Evolutionary conservation across 345 rosid genomes (phyloP).

Genomic region (Sapria himalayana): DNA sequence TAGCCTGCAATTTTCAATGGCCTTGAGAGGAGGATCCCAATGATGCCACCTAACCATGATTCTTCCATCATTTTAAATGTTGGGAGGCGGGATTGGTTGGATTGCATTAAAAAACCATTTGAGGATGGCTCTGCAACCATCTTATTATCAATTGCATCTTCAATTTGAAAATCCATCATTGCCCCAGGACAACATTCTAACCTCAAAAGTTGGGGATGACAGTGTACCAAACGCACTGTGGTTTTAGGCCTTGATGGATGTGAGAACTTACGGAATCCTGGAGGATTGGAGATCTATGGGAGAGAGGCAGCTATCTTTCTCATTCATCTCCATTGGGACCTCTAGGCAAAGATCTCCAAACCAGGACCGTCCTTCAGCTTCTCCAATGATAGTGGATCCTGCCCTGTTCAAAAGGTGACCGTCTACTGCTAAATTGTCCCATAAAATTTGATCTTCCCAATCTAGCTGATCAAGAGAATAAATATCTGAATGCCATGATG

Average conservation of each 20-base stretch:
- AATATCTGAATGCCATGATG: slow-evolving; percentile 23
- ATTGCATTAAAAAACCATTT: slow-evolving; percentile 24
- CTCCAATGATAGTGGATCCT: slow-evolving; percentile 15
- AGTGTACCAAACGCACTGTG: no score
- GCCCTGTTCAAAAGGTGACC: slow-evolving; percentile 23
- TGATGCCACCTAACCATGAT: slow-evolving; percentile 61
- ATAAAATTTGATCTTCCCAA: slow-evolving; percentile 72
- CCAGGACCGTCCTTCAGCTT: slow-evolving; percentile 14
- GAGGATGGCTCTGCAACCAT: slow-evolving; percentile 14
- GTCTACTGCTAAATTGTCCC: slow-evolving; percentile 47
- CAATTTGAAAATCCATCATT: slow-evolving; percentile 13
- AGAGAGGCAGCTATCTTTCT: slow-evolving; percentile 14
- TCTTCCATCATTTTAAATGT: slow-evolving; percentile 47
- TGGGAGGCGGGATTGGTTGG: slow-evolving; percentile 27
- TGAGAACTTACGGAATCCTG: slow-evolving; percentile 36
- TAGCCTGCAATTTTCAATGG: slow-evolving; percentile 39
- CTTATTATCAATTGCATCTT: slow-evolving; percentile 12
- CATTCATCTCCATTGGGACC: slow-evolving; percentile 13
- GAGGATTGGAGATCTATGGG: slow-evolving; percentile 18
- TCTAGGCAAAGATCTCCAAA: slow-evolving; percentile 13
- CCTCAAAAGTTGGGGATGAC: slow-evolving; percentile 84
- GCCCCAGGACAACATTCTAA: slow-evolving; percentile 39
- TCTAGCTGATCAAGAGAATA: slow-evolving; percentile 75
- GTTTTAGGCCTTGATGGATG: slow-evolving; percentile 11
- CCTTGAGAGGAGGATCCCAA: slow-evolving; percentile 56